phyloP scores from a whole-genome alignment of 2,329 filamentous ascomycete species.

The Trichoderma lentiforme region DNA sequence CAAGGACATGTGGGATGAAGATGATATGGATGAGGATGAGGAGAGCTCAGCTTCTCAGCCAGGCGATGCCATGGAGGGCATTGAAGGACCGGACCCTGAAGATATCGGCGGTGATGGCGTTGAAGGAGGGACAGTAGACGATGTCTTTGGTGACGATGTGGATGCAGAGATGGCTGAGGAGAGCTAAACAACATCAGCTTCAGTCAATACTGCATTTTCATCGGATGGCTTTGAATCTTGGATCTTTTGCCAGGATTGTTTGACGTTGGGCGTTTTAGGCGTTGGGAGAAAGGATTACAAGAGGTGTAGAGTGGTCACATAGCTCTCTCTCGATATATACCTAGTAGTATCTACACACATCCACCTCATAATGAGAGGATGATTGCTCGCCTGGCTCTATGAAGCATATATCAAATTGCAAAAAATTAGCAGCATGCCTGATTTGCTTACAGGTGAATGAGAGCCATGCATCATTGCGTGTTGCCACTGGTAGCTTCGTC shows the following conservation, averaged over 20 bases:
- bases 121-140: conserved; percentile 51
- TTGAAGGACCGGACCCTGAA: conserved; percentile 41
- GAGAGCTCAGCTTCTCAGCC: conserved; percentile 38
- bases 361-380: neutral
- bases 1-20: conserved; percentile 55
- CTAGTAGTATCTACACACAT: neutral
- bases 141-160: conserved; percentile 53
- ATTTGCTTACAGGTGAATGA: neutral
- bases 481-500: neutral
- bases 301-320: neutral
- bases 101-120: conserved; percentile 46
- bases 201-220: neutral
- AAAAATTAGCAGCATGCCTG: neutral
- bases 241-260: neutral
- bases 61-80: conserved; percentile 49
- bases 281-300: conserved; percentile 4
- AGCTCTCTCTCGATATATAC: neutral
- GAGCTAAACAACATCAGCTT: neutral
- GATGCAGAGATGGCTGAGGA: conserved; percentile 56
- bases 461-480: too few relatives aligned
- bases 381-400: neutral
- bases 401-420: neutral
- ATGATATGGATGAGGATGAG: conserved; percentile 41
- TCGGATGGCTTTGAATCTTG: neutral
- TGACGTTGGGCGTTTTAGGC: conserved; percentile 16